Conservation (phyloP, 73 alveolate species). For the Paramecium octaurelia region DNA sequence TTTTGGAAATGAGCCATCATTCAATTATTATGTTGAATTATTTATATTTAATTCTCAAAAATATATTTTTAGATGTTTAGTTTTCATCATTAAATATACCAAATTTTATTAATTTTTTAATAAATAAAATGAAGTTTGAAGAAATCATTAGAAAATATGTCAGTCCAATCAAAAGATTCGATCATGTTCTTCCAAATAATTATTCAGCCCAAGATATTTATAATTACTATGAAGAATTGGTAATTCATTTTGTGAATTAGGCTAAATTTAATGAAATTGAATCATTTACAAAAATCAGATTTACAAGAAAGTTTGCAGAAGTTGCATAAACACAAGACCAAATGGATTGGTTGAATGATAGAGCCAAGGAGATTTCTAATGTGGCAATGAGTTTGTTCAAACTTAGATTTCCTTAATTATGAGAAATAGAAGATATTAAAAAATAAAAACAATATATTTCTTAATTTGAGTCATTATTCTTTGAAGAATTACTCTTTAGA, state of each 20-base stretch:
- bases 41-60: background rate
- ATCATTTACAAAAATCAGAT: conserved; percentile 39
- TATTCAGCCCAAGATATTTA: conserved; percentile 38
- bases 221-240: background rate
- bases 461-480: background rate
- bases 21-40: no score
- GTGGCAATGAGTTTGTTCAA: background rate
- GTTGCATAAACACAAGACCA: conserved; percentile 24
- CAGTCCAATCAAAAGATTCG: conserved; percentile 23
- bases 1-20: no score
- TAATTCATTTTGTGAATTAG: background rate
- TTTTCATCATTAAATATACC: background rate
- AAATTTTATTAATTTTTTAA: background rate
- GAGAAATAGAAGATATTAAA: conserved; percentile 3
- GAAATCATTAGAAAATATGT: conserved; percentile 38
- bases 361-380: conserved; percentile 19
- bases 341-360: conserved; percentile 32
- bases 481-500: background rate
- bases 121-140: background rate
- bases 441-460: background rate
- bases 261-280: conserved; percentile 49
- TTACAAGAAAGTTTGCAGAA: conserved; percentile 38
- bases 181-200: background rate
- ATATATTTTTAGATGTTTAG: background rate
- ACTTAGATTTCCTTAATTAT: conserved; percentile 28